These are phyloP conservation scores for Penicillium concentricum DNA, from an alignment of 2,329 filamentous ascomycete species.

Conservation along the genomic window DNA sequence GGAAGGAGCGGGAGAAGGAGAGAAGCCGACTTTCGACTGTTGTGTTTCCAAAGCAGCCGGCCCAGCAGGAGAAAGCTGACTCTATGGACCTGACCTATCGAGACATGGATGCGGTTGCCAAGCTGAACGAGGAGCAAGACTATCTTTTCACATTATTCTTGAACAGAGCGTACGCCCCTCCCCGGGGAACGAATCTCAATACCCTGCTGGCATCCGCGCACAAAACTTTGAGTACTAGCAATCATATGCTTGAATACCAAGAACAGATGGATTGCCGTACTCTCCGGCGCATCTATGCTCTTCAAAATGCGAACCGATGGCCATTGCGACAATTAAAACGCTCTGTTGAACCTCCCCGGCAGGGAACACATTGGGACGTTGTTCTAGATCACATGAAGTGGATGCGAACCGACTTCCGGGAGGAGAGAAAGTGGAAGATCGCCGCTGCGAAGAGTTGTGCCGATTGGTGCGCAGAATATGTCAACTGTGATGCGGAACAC, in stretches of 20 bases:
- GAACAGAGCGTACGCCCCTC: conserved; percentile 57
- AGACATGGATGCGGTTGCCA: conserved; percentile 49
- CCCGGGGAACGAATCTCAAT: conserved; percentile 55
- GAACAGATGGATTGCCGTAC: conserved; percentile 88
- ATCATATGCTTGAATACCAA: conserved; percentile 77
- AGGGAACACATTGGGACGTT: conserved; percentile 79
- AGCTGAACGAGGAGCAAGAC: conserved; percentile 51
- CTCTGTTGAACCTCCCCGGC: conserved; percentile 74
- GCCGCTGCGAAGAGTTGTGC: conserved; percentile 77
- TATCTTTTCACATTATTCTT: conserved; percentile 66
- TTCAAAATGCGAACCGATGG: conserved; percentile 92
- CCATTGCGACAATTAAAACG: conserved; percentile 85
- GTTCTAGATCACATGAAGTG: conserved; percentile 90
- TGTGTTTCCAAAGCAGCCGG: conserved; percentile 69
- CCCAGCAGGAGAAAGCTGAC: conserved; percentile 49
- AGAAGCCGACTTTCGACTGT: conserved; percentile 69
- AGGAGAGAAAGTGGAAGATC: conserved; percentile 93
- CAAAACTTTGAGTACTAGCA: conserved; percentile 84
- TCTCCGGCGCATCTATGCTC: conserved; percentile 78
- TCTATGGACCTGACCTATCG: conserved; percentile 39
- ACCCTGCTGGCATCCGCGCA: conserved; percentile 78
- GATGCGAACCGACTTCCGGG: conserved; percentile 95
- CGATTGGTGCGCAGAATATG: conserved; percentile 79
- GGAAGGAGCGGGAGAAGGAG: conserved; percentile 58
- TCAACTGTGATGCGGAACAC: conserved; percentile 62